Base-by-base conservation (phyloP, 108 stramenopile species). In the Mayamaea pseudoterrestris region DNA sequence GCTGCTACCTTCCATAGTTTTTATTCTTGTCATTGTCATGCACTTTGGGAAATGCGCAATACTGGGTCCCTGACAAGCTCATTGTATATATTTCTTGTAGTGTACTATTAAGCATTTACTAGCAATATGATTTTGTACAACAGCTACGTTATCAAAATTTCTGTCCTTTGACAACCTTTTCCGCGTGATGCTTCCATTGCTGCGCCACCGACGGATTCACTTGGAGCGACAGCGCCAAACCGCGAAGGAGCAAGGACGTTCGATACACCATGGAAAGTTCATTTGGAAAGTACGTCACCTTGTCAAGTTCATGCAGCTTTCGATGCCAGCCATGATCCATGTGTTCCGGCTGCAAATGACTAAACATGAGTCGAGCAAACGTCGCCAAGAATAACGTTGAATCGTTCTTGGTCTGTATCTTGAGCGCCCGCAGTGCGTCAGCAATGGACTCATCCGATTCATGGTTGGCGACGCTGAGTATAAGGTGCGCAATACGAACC, bases 321-420 rank as follows among this genome's bases (percentile, higher is more conserved):
- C 83, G n/a, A n/a, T n/a, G n/a, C n/a, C n/a, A n/a, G n/a, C 87
- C 80, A 89, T 74, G 37, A 79, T 83, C 3, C 81, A 20, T 51
- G n/a, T 89, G 87, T 47, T 83, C 75, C 53, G 83, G 82, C 35
- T 71, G 56, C 1, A 80, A 80, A n/a, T 71, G 56, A 0, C 72
- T 76, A 16, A 83, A 26, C 30, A 69, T 78, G 53, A 81, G 74
- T 31, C 74, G 59, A 44, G 81, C 87, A 32, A 78, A 82, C 21
- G 53, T 42, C 2, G 81, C 76, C 44, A 64, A 74, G 13, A 79
- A 81, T 55, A 70, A 89, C 47, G 68, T 60, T 43, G 74, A 80
- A 17, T 80, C 60, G 14, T 73, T 54, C 3, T 90, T 70, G 12
- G 61, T 53, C 26, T 78, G 64, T 76, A 75, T 81, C 13, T 68